Conservation (phyloP, 192 early-diverging fungal genomes). For the Phycomyces nitens region DNA sequence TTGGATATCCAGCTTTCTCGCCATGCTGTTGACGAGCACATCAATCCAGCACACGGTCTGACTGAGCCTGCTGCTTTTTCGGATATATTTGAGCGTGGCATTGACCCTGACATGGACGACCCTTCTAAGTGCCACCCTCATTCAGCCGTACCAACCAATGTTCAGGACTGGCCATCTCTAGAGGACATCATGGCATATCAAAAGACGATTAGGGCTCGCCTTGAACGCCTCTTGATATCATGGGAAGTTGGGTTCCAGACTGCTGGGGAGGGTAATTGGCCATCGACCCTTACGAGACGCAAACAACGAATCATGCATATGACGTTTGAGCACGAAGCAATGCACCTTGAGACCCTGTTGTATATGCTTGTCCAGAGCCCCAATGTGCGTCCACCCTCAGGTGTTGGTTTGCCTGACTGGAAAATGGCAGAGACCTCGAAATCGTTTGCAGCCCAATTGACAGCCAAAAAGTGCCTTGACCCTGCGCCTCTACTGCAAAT, state of each 20-base stretch:
- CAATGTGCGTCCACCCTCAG: conserved; percentile 35
- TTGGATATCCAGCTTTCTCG: conserved; percentile 59
- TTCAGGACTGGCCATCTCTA: conserved; percentile 67
- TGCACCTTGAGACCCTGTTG: conserved; percentile 90
- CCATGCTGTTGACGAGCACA: conserved; percentile 18
- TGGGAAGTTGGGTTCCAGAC: conserved; percentile 12
- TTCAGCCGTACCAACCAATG: conserved; percentile 53
- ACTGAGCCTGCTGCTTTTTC: conserved; percentile 62
- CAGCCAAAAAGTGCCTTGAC: background rate
- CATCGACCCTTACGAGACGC: conserved; percentile 27
- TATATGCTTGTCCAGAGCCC: conserved; percentile 83
- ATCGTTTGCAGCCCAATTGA: background rate
- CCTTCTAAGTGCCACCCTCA: conserved; percentile 73
- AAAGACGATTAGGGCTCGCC: conserved; percentile 57
- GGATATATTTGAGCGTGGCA: conserved; percentile 90
- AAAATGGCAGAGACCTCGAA: background rate
- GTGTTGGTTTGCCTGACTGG: conserved; percentile 37
- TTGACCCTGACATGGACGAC: conserved; percentile 85
- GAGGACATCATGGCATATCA: conserved; percentile 64
- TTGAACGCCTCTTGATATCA: conserved; percentile 43
- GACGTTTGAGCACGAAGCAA: conserved; percentile 90
- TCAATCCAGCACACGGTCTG: conserved; percentile 7
- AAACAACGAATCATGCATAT: conserved; percentile 72
- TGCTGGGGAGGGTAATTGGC: conserved; percentile 20
- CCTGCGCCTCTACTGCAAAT: conserved; percentile 5